These are phyloP conservation scores for Solanum peruvianum DNA, from an alignment of 257 asterid species.

Conservation along the genomic window DNA sequence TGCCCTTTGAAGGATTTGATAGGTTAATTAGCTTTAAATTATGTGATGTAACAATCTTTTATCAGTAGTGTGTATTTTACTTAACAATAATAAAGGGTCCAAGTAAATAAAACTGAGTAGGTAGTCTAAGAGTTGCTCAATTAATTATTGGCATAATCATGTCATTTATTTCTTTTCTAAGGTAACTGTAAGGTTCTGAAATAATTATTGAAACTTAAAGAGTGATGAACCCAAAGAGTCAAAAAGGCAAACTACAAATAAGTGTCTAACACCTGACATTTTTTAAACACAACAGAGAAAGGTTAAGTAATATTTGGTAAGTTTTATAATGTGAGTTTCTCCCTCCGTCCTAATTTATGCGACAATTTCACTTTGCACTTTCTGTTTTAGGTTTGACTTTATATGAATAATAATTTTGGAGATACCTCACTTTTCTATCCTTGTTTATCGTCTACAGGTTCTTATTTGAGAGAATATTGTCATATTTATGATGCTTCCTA, in stretches of 20 bases:
- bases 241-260: background rate
- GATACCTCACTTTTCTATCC: no score
- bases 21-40: no score
- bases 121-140: background rate
- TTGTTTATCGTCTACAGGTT: background rate
- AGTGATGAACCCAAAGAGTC: no score
- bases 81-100: background rate
- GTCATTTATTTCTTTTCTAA: no score
- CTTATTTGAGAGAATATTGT: background rate
- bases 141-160: background rate
- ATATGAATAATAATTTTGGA: no score
- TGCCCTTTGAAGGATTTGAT: no score
- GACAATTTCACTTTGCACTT: no score
- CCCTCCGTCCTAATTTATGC: no score
- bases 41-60: background rate
- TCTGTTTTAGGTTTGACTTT: no score
- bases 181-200: no score
- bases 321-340: background rate
- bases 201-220: no score
- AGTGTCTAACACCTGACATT: background rate
- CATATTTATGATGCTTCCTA: background rate
- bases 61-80: background rate
- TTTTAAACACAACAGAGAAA: background rate
- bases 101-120: no score
- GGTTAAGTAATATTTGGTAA: background rate